These are phyloP conservation scores for Lecanicillium sp. DNA, from an alignment of 2,329 filamentous ascomycete genomes.

Conservation along the genomic window DNA sequence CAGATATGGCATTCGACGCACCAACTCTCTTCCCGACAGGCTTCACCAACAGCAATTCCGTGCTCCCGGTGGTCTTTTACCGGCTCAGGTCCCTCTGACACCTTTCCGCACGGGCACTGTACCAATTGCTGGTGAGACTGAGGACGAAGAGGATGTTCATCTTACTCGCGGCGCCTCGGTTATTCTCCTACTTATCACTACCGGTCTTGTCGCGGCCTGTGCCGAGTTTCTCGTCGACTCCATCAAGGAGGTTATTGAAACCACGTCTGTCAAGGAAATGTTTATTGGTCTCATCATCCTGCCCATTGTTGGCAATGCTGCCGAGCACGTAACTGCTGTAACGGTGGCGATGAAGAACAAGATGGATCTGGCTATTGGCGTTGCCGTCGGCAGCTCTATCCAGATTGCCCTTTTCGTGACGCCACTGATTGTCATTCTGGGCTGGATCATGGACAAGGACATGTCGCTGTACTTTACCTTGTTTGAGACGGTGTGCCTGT, in stretches of 20 bases:
- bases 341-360: conserved; percentile 68
- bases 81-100: conserved; percentile 35
- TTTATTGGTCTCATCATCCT: conserved; percentile 68
- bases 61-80: conserved; percentile 42
- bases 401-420: conserved; percentile 68
- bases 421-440: conserved; percentile 61
- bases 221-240: conserved; percentile 64
- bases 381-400: conserved; percentile 63
- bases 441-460: conserved; percentile 60
- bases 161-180: conserved; percentile 50
- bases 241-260: conserved; percentile 54
- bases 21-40: conserved; percentile 66
- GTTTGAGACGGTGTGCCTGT: conserved; percentile 83
- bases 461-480: conserved; percentile 80
- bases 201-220: conserved; percentile 58
- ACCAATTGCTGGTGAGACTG: conserved; percentile 18
- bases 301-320: conserved; percentile 66
- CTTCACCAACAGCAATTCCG: conserved; percentile 40
- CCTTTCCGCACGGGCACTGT: conserved; percentile 23
- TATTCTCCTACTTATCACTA: conserved; percentile 55
- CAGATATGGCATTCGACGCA: conserved; percentile 60
- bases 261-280: conserved; percentile 51
- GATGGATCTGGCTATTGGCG: conserved; percentile 67
- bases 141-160: conserved; percentile 33
- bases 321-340: conserved; percentile 65